Evolutionary conservation across 768 basidiomycete species (phyloP).

Genomic region (Baorangia bicolor): DNA sequence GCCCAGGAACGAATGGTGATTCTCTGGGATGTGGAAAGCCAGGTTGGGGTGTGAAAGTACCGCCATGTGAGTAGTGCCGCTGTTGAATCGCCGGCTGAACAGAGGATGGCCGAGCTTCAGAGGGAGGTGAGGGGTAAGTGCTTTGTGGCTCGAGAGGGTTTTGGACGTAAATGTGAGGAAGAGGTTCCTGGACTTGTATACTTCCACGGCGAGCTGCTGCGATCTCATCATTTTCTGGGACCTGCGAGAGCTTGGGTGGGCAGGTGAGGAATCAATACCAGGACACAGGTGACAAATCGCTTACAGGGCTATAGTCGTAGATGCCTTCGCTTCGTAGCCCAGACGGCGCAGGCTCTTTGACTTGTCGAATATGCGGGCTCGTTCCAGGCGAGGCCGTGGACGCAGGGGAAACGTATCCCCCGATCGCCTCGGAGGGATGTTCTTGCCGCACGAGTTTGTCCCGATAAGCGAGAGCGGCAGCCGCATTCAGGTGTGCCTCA

Average conservation of each 20-base stretch:
- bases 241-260: conserved; percentile 18
- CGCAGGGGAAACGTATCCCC: conserved; percentile 43
- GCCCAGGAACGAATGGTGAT: conserved; percentile 14
- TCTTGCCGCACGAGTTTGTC: conserved; percentile 30
- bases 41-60: conserved; percentile 12
- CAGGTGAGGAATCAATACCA: neutral
- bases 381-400: conserved; percentile 44
- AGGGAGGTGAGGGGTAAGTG: conserved; percentile 17
- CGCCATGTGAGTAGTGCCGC: conserved; percentile 16
- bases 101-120: conserved; percentile 14
- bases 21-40: conserved; percentile 17
- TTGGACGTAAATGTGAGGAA: conserved; percentile 27
- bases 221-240: conserved; percentile 24
- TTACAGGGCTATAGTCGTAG: conserved; percentile 28
- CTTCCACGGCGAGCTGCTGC: conserved; percentile 26
- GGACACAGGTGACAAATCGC: neutral
- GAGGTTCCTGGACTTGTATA: conserved; percentile 18
- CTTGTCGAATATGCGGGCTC: conserved; percentile 31
- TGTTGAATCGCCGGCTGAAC: conserved; percentile 18
- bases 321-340: conserved; percentile 24
- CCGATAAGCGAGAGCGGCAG: conserved; percentile 21
- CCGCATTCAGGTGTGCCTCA: conserved; percentile 25
- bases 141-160: conserved; percentile 13
- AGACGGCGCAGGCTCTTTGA: conserved; percentile 23
- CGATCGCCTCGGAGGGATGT: conserved; percentile 17